Base-by-base conservation (phyloP, 352 stramenopile species). In the Globisporangium middletonii region DNA sequence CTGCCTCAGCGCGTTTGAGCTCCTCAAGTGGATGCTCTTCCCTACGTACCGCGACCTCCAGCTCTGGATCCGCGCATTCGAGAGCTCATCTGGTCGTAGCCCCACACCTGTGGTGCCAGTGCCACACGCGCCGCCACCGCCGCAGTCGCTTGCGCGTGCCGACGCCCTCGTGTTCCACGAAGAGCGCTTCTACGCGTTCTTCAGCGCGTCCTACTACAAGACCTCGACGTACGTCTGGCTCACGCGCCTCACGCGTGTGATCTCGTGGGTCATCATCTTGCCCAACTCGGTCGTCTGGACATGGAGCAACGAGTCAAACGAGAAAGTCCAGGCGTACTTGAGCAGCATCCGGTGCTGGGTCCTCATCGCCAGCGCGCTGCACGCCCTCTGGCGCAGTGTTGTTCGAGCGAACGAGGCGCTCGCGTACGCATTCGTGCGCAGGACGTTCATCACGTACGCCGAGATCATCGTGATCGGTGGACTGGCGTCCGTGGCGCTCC, bases 221-320 rank as follows among this genome's bases (percentile, higher is more conserved):
- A 49, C n/a, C 33, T 42, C 55, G 52, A 48, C 33, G 44, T 65
- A 53, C n/a, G 53, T 60, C 11, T 68, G 63, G 63, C 23, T 68
- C 44, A 65, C 63, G 46, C 30, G 63, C 28, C 15, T 67, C 12
- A 65, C 64, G 4, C 64, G 65, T 15, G 37, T 77, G 37, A 50
- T 88, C 23, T 83, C 73, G 35, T 88, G 77, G 77, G 30, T 84
- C 16, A 59, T 88, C 51, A 58, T 86, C n/a, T 55, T 84, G 13
- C 75, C 73, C 16, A 81, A 75, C 62, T 67, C 77, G 38, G 63
- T 76, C 44, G 69, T 83, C 35, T 83, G 72, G 60, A 68, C 63
- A 8, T 77, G 75, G 55, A 72, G 63, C 13, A 54, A 58, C 38
- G 79, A 68, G 1, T 15, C 33, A 2, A 53, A 53, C 12, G 64